These are phyloP conservation scores for Thelonectria blattea DNA, from an alignment of 2,329 filamentous ascomycete genomes.

Conservation along the genomic window DNA sequence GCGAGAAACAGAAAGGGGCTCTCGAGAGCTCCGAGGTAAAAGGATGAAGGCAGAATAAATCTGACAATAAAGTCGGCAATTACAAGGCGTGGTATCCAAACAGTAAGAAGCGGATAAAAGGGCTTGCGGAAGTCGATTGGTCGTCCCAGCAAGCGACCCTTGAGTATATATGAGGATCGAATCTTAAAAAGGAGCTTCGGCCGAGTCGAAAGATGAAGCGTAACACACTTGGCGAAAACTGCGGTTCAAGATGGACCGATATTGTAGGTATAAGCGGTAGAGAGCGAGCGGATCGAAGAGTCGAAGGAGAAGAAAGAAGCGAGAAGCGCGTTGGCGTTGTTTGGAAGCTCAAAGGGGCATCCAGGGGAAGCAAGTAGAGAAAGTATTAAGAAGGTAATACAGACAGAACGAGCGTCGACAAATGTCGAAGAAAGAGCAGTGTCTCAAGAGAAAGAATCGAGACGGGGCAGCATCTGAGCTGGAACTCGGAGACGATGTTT, in stretches of 20 bases:
- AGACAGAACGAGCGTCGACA: slow-evolving; percentile 42
- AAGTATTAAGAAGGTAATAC: slow-evolving; percentile 43
- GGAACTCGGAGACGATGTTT: slow-evolving; percentile 36
- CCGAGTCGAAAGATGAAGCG: slow-evolving; percentile 30
- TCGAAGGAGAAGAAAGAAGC: slow-evolving; percentile 38
- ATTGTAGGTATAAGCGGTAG: slow-evolving; percentile 25
- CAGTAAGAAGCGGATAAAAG: slow-evolving; percentile 20
- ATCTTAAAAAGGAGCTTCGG: slow-evolving; percentile 32
- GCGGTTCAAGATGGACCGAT: slow-evolving; percentile 19
- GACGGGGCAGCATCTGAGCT: slow-evolving; percentile 40
- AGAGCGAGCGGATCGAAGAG: slow-evolving; percentile 37
- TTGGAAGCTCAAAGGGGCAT: slow-evolving; percentile 27
- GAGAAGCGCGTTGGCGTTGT: slow-evolving; percentile 33
- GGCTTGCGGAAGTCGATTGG: slow-evolving; percentile 27
- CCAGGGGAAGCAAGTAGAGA: slow-evolving; percentile 34
- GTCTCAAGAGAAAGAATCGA: slow-evolving; percentile 38
- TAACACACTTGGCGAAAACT: slow-evolving; percentile 27
- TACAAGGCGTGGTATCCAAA: slow-evolving; percentile 35
- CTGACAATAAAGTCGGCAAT: slow-evolving; percentile 30
- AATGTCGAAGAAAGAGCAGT: slow-evolving; percentile 35
- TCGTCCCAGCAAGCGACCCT: slow-evolving; percentile 36
- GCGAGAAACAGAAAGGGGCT: slow-evolving; percentile 15
- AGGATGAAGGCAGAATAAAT: slow-evolving; percentile 33
- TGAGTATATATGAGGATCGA: slow-evolving; percentile 37
- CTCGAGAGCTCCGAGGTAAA: slow-evolving; percentile 26